These are phyloP conservation scores for Auricularia sp. DNA, from an alignment of 768 basidiomycete genomes.

Conservation along the genomic window DNA sequence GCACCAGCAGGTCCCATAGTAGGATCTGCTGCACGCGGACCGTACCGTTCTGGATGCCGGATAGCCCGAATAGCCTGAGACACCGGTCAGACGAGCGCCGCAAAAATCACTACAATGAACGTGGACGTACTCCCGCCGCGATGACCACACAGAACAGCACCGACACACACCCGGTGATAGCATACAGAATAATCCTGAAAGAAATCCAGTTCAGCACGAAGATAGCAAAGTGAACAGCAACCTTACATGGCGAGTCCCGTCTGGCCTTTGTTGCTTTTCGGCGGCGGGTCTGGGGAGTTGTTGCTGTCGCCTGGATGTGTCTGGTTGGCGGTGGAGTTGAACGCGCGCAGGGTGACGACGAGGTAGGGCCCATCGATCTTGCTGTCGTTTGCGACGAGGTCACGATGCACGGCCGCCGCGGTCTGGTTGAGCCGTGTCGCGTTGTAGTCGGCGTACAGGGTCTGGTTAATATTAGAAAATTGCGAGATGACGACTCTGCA, in stretches of 20 bases:
- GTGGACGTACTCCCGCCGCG: slow-evolving; percentile 57
- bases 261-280: slow-evolving; percentile 17
- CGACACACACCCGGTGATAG: slow-evolving; percentile 82
- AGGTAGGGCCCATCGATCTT: slow-evolving; percentile 45
- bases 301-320: slow-evolving; percentile 16
- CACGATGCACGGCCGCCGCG: slow-evolving; percentile 28
- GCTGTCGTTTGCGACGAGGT: slow-evolving; percentile 28
- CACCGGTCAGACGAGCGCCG: slow-evolving; percentile 5
- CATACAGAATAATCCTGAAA: slow-evolving; percentile 69
- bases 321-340: slow-evolving; percentile 43
- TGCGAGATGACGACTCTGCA: slow-evolving; percentile 45
- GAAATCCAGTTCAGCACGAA: no score
- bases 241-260: slow-evolving; percentile 71
- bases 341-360: slow-evolving; percentile 56
- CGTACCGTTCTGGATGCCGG: slow-evolving; percentile 86
- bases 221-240: slow-evolving; percentile 1
- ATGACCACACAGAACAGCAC: slow-evolving; percentile 78
- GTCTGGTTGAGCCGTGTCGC: slow-evolving; percentile 51
- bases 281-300: slow-evolving; percentile 10
- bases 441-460: slow-evolving; percentile 47
- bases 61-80: slow-evolving; percentile 66
- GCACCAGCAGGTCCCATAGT: slow-evolving; percentile 10
- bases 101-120: neutral
- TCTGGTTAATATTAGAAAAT: slow-evolving; percentile 39
- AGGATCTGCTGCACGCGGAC: slow-evolving; percentile 44